Evolutionary conservation across 495 filamentous ascomycete species (phyloP), one percentile per base, ranked within the genome.

Genomic region (Barbatosphaeria neglecta): DNA sequence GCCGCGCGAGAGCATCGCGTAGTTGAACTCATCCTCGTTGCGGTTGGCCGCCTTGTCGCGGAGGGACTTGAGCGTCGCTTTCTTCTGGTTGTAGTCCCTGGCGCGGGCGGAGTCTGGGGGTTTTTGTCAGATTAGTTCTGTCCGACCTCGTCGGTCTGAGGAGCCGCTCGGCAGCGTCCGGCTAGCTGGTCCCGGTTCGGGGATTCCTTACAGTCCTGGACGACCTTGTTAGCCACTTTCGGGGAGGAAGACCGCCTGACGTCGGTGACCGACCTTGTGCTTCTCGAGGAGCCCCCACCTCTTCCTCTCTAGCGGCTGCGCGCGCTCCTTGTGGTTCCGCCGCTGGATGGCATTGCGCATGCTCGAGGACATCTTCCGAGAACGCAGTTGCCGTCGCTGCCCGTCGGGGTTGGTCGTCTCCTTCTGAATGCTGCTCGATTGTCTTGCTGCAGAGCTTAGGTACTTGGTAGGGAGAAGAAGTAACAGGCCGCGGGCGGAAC

Each of bases 11-110:
- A 93, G 76, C 92, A 98, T 98, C 20, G 81, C 84, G 58, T 87
- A 95, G 66, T 86, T 81, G 71, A 97, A 98, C 65, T 95, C 89
- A 78, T 98, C 92, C 35, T 90, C 87, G 63, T 98, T 97, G 51
- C 87, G 82, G 37, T 92, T 80, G 46, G 77, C 73, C 19, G 83
- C 90, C 66, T 95, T 95, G 49, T 82, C 73, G 52, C 81, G 75
- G 16, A 98, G 79, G 2, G 77, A 74, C 59, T 84, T 82, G 37
- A 96, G 72, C 23, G 82, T 80, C n/a, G 69, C 68, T 60, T 93
- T 84, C 61, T 98, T 97, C 54, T 65, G 66, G 58, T 87, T 88
- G 77, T 84, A 87, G 72, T 96, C 89, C 61, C 78, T 77, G 3
- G 92, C 85, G 46, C 92, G 88, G 50, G 28, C 63, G 57, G 35